Percentiles rank a stretch among this genome's conserved stretches.
Evolutionary conservation across 1,284 basidiomycete genomes (phyloP).

Genomic region (Termitomyces sp.): DNA sequence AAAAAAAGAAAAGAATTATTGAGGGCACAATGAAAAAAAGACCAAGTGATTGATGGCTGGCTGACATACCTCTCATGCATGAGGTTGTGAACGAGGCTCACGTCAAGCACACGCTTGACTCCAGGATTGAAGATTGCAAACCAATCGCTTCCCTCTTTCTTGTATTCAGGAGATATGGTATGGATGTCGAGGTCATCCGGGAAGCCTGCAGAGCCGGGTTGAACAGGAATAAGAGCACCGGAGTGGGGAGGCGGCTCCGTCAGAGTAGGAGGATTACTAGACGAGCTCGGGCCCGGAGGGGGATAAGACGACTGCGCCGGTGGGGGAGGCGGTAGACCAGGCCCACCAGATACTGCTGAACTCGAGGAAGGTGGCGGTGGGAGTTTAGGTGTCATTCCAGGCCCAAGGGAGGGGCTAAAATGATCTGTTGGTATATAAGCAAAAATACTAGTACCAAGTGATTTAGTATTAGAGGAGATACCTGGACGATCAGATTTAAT

Average conservation of each 20-base stretch:
- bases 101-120: conserved; percentile 78
- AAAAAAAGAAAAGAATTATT: neutral
- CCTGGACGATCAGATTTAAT: conserved; percentile 30
- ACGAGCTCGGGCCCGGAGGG: conserved; percentile 9
- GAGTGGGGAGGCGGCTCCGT: conserved; percentile 8
- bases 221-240: conserved; percentile 8
- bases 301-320: conserved; percentile 10
- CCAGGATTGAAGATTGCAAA: conserved; percentile 92
- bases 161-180: conserved; percentile 34
- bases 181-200: conserved; percentile 36
- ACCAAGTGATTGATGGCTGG: neutral
- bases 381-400: conserved; percentile 32
- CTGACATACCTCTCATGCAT: conserved; percentile 83
- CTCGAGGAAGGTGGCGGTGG: conserved; percentile 23
- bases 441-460: neutral
- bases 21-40: neutral
- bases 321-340: conserved; percentile 13
- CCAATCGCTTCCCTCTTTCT: conserved; percentile 81
- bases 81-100: conserved; percentile 86
- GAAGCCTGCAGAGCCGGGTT: conserved; percentile 20
- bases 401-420: conserved; percentile 31
- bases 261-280: conserved; percentile 7
- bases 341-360: conserved; percentile 17
- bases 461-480: neutral
- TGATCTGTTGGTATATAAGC: conserved; percentile 22